Percentiles rank a stretch among this genome's conserved stretches.
These are phyloP conservation scores for Euphorbia schlechtendalii DNA, from an alignment of 441 rosid genomes.

Conservation along the genomic window DNA sequence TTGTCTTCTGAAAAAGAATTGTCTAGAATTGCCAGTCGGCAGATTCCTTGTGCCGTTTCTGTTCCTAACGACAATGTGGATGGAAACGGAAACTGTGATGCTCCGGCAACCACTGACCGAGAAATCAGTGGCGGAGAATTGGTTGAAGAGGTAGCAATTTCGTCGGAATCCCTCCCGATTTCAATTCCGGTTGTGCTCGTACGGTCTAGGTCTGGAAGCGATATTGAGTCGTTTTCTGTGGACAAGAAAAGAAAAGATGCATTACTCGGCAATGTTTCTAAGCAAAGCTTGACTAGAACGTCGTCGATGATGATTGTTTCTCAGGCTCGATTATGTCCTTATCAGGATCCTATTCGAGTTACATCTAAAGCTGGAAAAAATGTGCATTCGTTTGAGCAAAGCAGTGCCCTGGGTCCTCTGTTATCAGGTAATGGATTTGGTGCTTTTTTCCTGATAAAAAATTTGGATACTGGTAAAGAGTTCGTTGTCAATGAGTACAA, in stretches of 20 bases:
- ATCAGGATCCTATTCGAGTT: constrained; percentile 36
- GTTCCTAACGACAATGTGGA: constrained; percentile 24
- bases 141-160: constrained; percentile 12
- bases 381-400: constrained; percentile 13
- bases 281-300: constrained; percentile 63
- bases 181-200: constrained; percentile 37
- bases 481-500: constrained; percentile 75
- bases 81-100: not conserved
- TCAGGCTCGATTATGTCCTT: constrained; percentile 28
- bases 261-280: constrained; percentile 48
- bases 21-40: constrained; percentile 18
- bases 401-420: constrained; percentile 20
- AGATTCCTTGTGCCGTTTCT: constrained; percentile 8
- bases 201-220: constrained; percentile 63
- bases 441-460: constrained; percentile 76
- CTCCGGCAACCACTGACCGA: not conserved
- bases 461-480: constrained; percentile 81
- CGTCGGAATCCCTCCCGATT: not conserved
- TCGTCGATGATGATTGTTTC: constrained; percentile 42
- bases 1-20: constrained; percentile 37
- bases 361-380: constrained; percentile 22
- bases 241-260: constrained; percentile 55
- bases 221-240: constrained; percentile 43
- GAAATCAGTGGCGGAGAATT: constrained; percentile 6
- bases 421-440: constrained; percentile 36